Evolutionary conservation across 2,329 filamentous ascomycete species (phyloP), one percentile per base, ranked within the genome.

Genomic region (Fusarium multiceps): DNA sequence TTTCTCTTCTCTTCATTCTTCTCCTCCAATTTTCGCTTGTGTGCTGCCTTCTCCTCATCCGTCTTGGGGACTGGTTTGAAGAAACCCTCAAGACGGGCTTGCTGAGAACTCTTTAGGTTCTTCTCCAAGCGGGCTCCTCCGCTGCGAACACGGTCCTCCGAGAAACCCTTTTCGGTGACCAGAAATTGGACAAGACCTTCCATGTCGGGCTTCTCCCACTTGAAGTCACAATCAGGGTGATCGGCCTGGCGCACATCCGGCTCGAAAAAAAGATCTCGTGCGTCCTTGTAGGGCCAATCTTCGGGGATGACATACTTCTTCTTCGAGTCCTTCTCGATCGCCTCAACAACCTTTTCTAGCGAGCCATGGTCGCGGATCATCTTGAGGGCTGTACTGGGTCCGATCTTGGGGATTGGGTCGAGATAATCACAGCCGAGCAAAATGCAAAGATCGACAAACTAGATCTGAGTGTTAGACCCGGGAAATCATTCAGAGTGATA

Each of bases 381-480:
- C 80, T 97, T 97, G 55, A 98, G 86, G 3, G 96, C 96, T 1
- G 96, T 98, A 74, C 90, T 91, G 7, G 96, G 95, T 21, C 96
- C 96, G 69, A 99, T 86, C 78, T 97, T 98, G 75, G 96, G 96
- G 72, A 99, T 92, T 0, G 96, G 95, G 75, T 99, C 96, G 78
- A 98, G 89, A 78, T 99, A 99, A 79, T 99, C 96, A 81, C 96
- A 99, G 74, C 96, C 96, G 47, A 99, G 92, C 13, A 99, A 88
- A 75, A 99, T 99, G 78, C 96, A 99, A 53, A 99, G 89, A 80
- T 99, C 96, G 76, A 99, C 94, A 79, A 99, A 99, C 91, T 98
- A 23, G 3, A 45, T 28, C 4, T 42, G 18, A 14, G 9, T 3
- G 66, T 74, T 48, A 75, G 70, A 14, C 23, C 34, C 10, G 8